Conservation (phyloP, 768 basidiomycete species). For the Fistulinella prunicolor region DNA sequence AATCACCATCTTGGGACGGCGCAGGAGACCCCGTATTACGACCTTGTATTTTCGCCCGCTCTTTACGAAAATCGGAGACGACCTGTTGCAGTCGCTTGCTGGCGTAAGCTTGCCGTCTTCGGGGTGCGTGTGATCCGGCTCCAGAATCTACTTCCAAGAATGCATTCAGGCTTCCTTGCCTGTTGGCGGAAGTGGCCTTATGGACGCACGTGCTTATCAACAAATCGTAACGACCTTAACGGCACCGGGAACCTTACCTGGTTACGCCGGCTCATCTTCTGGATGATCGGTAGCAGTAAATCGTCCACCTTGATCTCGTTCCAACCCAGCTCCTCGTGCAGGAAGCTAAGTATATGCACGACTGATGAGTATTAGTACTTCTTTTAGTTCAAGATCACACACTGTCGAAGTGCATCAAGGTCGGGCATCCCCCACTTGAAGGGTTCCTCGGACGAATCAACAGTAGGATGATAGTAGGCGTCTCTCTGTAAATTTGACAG, state of each 20-base stretch:
- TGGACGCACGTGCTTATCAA: conserved; percentile 1
- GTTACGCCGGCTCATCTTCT: conserved; percentile 77
- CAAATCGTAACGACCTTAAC: background rate
- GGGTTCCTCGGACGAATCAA: conserved; percentile 87
- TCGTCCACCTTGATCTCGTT: conserved; percentile 81
- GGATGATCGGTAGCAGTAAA: conserved; percentile 87
- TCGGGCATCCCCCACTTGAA: conserved; percentile 99
- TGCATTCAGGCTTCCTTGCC: conserved; percentile 70
- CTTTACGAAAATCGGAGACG: conserved; percentile 73
- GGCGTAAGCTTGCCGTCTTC: conserved; percentile 76
- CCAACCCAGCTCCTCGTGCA: conserved; percentile 82
- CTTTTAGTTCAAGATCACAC: conserved; percentile 26
- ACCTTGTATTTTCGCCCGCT: conserved; percentile 24
- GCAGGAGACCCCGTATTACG: conserved; percentile 13
- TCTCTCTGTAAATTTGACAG: conserved; percentile 55
- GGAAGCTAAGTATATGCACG: conserved; percentile 53
- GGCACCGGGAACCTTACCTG: conserved; percentile 46
- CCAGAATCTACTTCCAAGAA: conserved; percentile 74
- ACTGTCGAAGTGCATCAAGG: conserved; percentile 86
- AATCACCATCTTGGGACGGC: conserved; percentile 28
- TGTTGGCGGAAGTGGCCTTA: conserved; percentile 63
- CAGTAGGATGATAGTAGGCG: conserved; percentile 89
- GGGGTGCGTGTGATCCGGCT: conserved; percentile 68
- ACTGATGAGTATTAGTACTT: conserved; percentile 11
- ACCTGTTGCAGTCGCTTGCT: conserved; percentile 87